Evolutionary conservation across 768 basidiomycete genomes (phyloP), one percentile per base, ranked within the genome.

Genomic region (Trichaptum fuscoviolaceum): DNA sequence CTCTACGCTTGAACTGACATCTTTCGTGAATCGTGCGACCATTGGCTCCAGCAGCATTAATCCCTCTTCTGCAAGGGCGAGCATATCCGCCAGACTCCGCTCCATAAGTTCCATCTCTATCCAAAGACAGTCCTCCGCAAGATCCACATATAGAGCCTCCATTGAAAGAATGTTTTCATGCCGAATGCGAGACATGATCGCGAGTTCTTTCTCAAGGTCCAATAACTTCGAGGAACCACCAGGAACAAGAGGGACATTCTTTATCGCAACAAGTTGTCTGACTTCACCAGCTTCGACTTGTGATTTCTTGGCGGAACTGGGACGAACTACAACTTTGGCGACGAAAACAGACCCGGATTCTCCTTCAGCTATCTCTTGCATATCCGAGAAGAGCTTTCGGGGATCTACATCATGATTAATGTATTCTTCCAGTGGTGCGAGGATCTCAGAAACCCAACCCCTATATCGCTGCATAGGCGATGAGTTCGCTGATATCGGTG

Each of bases 41-140:
- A 85, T 81, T 69, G 85, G 79, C 76, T 95, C 93, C 66, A 85
- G 82, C 62, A 95, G 67, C 70, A 83, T 79, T 42, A 92, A 75
- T 0, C 90, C 91, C 67, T 85, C 80, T 15, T 78, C 83, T 7
- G 84, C 85, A 23, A 93, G 75, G 18, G 80, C 85, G 18, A 94
- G 81, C 60, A 95, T 83, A 74, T 95, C 93, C 70, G 93, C 93
- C 70, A 95, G 78, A 73, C 91, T 93, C 68, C 92, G 82, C 71
- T 93, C 91, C 92, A 95, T 93, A 35, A 94, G 84, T 74, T 93
- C 92, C 93, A 95, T 95, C 68, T 88, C 80, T 62, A 95, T 88
- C 93, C 93, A 95, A 42, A 95, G 75, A 66, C 87, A 83, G 68
- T 86, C 85, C 66, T 87, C 87, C 36, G 80, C 78, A 3, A 88